Evolutionary conservation across 2,329 filamentous ascomycete genomes (phyloP).

Genomic region (Chaetomium sp.): DNA sequence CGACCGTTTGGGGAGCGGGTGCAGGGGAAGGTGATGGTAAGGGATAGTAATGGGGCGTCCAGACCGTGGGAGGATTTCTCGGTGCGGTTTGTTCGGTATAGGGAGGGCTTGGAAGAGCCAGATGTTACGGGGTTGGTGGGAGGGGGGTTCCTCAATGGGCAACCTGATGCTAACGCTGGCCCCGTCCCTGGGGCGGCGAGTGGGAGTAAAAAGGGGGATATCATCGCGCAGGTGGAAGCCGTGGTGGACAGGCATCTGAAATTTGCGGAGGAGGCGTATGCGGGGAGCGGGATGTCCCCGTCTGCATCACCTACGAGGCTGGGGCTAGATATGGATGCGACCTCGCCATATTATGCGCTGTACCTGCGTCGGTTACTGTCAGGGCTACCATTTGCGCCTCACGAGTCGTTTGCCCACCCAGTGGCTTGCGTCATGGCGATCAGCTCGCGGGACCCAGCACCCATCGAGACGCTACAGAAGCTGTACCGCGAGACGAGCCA

Average conservation of each 20-base stretch:
- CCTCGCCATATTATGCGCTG: conserved; percentile 76
- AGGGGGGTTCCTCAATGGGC: neutral
- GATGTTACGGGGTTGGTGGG: conserved; percentile 30
- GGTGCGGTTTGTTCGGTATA: conserved; percentile 73
- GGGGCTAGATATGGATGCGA: conserved; percentile 41
- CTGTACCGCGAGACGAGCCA: conserved; percentile 81
- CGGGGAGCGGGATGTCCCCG: conserved; percentile 25
- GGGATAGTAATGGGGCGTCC: conserved; percentile 83
- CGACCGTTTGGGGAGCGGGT: conserved; percentile 87
- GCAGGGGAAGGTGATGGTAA: conserved; percentile 78
- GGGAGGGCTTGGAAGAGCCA: conserved; percentile 48
- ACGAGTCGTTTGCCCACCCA: conserved; percentile 92
- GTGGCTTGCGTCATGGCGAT: conserved; percentile 93
- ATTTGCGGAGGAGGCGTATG: conserved; percentile 59
- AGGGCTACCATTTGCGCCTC: conserved; percentile 67
- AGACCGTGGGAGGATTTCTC: conserved; percentile 84
- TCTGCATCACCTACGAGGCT: conserved; percentile 34
- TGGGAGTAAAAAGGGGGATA: conserved; percentile 29
- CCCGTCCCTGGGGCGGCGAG: conserved; percentile 5
- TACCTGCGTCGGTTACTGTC: conserved; percentile 82
- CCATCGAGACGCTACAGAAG: conserved; percentile 78
- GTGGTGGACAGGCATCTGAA: conserved; percentile 73
- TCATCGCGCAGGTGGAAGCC: conserved; percentile 67
- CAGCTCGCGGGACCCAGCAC: conserved; percentile 75
- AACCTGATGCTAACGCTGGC: conserved; percentile 18